Evolutionary conservation across 768 basidiomycete species (phyloP), one percentile per base, ranked within the genome.

Genomic region (Cyathus striatus): DNA sequence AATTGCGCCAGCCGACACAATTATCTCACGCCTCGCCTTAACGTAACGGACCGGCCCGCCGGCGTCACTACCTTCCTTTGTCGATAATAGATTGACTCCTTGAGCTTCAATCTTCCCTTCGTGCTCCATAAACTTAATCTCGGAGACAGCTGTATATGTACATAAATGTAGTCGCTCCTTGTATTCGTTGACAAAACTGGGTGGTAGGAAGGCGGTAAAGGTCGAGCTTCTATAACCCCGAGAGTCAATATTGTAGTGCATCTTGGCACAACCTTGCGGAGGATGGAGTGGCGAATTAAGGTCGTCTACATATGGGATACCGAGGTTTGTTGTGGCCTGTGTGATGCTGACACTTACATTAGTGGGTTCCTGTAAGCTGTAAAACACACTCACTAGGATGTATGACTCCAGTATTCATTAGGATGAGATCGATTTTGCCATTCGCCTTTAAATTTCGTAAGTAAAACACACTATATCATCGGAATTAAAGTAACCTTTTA

Each of bases 1-100:
- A 25, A 75, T 52, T 1, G 72, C 62, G 6, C 73, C 72, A 16
- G 62, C 64, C 37, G 61, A 63, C 13, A 60, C 46, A n/a, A 60
- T 47, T 12, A 66, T 52, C 43, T 64, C 64, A 9, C 37, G 25
- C 9, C 27, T 9, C 9, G 27, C 27, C n/a, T 30, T 30, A n/a
- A 9, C 9, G 9, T 9, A 9, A 9, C 27, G 9, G 9, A n/a
- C 27, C n/a, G 27, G 27, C 47, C 37, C 39, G 44, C 13, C 35
- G 33, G 33, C 21, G 6, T n/a, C n/a, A 14, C 23, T 20, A 34
- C 26, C 30, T 4, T 9, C n/a, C 24, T 41, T 36, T 14, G 42
- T 24, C 21, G 40, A 25, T 25, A 9, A n/a, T 9, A 30, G n/a
- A 7, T 30, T 7, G 27, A 49, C 16, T 23, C 6, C n/a, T 9